Percentiles rank a stretch among this genome's conserved stretches.
Conservation (phyloP, 2,329 filamentous ascomycete species). For the Taxawa tesnikishii region DNA sequence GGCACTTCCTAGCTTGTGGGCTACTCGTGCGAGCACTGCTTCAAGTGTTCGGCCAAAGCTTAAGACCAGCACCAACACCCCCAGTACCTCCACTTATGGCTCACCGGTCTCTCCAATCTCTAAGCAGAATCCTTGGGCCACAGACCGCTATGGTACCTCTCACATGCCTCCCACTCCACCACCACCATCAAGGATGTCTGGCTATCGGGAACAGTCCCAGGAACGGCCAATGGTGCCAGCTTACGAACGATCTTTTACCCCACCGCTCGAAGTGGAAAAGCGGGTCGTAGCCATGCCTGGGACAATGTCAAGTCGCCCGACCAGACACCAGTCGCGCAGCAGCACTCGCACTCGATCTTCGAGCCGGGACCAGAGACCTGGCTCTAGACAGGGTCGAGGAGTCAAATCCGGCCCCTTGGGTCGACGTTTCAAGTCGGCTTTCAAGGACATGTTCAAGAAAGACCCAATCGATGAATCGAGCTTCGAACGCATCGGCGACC, state of each 20-base stretch:
- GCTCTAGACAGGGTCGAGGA: background rate
- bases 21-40: background rate
- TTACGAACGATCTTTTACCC: constrained; percentile 2
- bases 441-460: constrained; percentile 15
- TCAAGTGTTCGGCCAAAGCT: background rate
- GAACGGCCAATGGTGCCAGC: constrained; percentile 1
- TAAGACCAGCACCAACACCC: background rate
- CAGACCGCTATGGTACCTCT: background rate
- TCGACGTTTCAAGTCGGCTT: constrained; percentile 11
- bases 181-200: background rate
- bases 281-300: constrained; percentile 3
- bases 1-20: constrained; percentile 1
- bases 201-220: background rate
- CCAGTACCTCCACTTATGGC: background rate
- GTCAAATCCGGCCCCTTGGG: constrained; percentile 7
- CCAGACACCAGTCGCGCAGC: background rate
- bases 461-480: constrained; percentile 13
- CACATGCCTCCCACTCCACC: background rate
- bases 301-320: constrained; percentile 5
- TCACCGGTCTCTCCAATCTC: background rate
- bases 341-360: background rate
- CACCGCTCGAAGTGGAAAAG: background rate
- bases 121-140: background rate
- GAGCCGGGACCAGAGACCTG: background rate
- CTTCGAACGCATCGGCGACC: constrained; percentile 14